A percentile compares a stretch with the other conserved stretches of the same genome.
These are phyloP conservation scores for Astragalus membranaceus DNA, from an alignment of 306 rosid genomes.

Conservation along the genomic window DNA sequence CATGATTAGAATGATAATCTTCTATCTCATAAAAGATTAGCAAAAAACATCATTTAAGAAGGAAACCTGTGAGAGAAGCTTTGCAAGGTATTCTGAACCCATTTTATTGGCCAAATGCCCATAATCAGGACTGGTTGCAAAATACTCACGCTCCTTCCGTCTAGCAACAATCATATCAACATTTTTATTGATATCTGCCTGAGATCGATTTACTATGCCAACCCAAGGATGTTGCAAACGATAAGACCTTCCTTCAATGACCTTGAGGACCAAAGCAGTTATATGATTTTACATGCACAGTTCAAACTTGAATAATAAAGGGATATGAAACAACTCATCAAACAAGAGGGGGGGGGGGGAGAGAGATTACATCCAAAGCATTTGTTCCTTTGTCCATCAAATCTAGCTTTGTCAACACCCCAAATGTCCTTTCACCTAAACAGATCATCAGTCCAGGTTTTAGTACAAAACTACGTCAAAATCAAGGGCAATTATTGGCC, in stretches of 20 bases:
- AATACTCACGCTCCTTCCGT: constrained; percentile 86
- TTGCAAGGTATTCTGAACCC: constrained; percentile 99
- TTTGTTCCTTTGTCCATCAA: constrained; percentile 98
- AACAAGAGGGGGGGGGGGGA: constrained; percentile 1
- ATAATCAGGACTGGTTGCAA: constrained; percentile 86
- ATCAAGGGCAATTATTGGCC: not conserved
- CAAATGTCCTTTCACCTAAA: constrained; percentile 83
- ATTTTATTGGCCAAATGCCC: constrained; percentile 81
- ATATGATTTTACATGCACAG: not conserved
- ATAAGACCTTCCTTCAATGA: constrained; percentile 90
- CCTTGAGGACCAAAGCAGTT: constrained; percentile 35
- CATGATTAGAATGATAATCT: constrained; percentile 16
- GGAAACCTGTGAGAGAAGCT: constrained; percentile 84
- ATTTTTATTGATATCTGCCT: constrained; percentile 89
- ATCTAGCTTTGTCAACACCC: constrained; percentile 89
- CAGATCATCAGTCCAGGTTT: constrained; percentile 17
- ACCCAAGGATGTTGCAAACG: constrained; percentile 91
- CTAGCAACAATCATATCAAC: constrained; percentile 86
- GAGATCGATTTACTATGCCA: constrained; percentile 95
- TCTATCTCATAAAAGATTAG: not conserved
- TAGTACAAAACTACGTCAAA: not conserved
- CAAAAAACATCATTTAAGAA: not conserved
- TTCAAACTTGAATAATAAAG: constrained; percentile 10
- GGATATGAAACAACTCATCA: not conserved
- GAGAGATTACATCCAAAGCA: constrained; percentile 64